Evolutionary conservation across 306 rosid genomes (phyloP), one percentile per base, ranked within the genome.

Genomic region (Cicer bijugum): DNA sequence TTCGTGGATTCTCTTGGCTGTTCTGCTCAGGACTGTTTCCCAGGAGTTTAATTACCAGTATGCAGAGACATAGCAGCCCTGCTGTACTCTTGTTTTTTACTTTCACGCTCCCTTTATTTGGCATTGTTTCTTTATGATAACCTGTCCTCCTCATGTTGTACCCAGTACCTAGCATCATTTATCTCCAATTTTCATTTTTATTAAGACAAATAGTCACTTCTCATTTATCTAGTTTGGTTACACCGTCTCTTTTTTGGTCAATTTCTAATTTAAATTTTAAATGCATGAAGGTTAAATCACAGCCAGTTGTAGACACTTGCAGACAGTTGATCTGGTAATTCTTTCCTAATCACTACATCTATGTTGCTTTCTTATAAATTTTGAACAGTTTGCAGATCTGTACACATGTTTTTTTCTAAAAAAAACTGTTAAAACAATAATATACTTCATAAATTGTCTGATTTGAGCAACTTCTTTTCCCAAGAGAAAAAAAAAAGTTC

Each of bases 261-360:
- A 68, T 45, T 66, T 23, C 37, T 71, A 42, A 82, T 71, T 67
- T 64, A 50, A 50, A 53, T 81, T 66, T 69, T 52, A 43, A 78
- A 71, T 66, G 15, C 39, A 0, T 88, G 86, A 85, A 92, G 98
- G 96, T 93, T 71, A 93, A 93, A 77, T 89, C 97, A 45, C 96
- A 90, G 72, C 98, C 98, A 12, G 82, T 90, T 50, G 85, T 85
- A 47, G 97, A 93, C 83, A 73, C 63, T 55, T 52, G 43, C 66
- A 85, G 90, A 65, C 91, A 85, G 67, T 78, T 93, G 85, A 88
- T 93, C 82, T 93, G 88, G 88, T 84, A 81, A 59, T 9, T 74
- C 15, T 47, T 67, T 28, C 35, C 35, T 28, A 3, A 28, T 28
- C 35, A 28, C 5, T 5, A 28, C 35, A 28, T 3, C 5, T 28